Conservation (phyloP, 805 yeast species). For the Yamadazyma nakazawae region DNA sequence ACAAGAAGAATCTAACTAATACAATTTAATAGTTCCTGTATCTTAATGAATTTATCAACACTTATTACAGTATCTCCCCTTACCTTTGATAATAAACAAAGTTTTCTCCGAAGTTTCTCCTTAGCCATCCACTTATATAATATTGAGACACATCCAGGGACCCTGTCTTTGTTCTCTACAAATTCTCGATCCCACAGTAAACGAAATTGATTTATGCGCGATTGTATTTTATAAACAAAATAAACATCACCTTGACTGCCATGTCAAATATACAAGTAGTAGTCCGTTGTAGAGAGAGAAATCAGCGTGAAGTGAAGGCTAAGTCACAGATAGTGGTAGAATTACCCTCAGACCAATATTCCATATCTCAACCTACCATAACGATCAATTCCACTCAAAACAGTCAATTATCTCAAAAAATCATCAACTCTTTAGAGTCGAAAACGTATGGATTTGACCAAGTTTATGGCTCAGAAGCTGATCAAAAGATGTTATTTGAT, state of each 20-base stretch:
- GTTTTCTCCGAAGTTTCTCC: too few species aligned
- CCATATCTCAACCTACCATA: constrained; percentile 22
- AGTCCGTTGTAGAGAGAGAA: constrained; percentile 54
- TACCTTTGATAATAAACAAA: too few species aligned
- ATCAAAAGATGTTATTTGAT: constrained; percentile 63
- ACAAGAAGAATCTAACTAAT: not conserved
- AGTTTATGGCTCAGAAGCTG: constrained; percentile 80
- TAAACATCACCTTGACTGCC: not conserved
- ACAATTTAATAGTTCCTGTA: not conserved
- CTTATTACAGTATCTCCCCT: too few species aligned
- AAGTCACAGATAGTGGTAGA: constrained; percentile 49
- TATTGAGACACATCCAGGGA: too few species aligned
- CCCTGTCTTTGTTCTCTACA: too few species aligned
- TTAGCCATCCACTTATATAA: too few species aligned
- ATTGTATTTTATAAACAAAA: constrained; percentile 7
- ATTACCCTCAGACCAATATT: constrained; percentile 36
- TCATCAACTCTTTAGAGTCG: constrained; percentile 32
- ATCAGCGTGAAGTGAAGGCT: constrained; percentile 38
- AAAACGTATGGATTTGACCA: constrained; percentile 71
- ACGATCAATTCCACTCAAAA: constrained; percentile 14
- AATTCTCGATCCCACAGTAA: too few species aligned
- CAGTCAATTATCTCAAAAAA: constrained; percentile 15
- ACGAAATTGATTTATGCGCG: constrained; percentile 2
- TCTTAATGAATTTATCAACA: too few species aligned
- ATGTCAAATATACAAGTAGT: constrained; percentile 49